phyloP scores from a whole-genome alignment of 2,329 filamentous ascomycete genomes.

The Arthrobotrys sphaeroides region DNA sequence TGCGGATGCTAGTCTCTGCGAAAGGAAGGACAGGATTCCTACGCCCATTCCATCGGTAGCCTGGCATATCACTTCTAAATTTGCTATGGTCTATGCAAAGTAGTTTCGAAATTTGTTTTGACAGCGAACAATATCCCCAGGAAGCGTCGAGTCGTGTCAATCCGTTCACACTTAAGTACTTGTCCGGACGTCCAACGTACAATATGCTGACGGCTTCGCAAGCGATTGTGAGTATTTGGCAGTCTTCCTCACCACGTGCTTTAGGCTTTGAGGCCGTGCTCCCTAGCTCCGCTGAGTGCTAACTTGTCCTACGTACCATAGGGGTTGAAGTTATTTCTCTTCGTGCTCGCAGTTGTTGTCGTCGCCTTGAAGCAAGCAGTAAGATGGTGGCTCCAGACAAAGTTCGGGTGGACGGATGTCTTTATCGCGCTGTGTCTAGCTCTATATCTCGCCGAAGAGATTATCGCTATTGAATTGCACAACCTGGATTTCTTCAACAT shows the following conservation, averaged over 20 bases:
- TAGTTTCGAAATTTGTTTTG: constrained; percentile 25
- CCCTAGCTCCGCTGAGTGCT: not conserved
- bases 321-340: constrained; percentile 45
- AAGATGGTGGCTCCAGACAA: constrained; percentile 50
- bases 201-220: constrained; percentile 39
- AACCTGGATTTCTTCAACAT: constrained; percentile 44
- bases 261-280: not conserved
- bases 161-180: not conserved
- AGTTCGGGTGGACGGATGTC: constrained; percentile 45
- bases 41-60: constrained; percentile 23
- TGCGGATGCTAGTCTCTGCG: constrained; percentile 26
- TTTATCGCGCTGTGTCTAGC: constrained; percentile 26
- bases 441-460: constrained; percentile 40
- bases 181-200: not conserved
- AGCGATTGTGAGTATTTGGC: constrained; percentile 40
- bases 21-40: constrained; percentile 43
- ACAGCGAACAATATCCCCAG: not conserved
- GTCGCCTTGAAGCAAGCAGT: constrained; percentile 41
- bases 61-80: constrained; percentile 20
- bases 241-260: not conserved
- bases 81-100: constrained; percentile 21
- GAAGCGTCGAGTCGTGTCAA: not conserved
- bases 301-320: not conserved
- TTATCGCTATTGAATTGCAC: constrained; percentile 35
- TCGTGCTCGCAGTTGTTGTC: constrained; percentile 18